phyloP scores from a whole-genome alignment of 2,329 filamentous ascomycete species.

The Fusarium austroafricanum region DNA sequence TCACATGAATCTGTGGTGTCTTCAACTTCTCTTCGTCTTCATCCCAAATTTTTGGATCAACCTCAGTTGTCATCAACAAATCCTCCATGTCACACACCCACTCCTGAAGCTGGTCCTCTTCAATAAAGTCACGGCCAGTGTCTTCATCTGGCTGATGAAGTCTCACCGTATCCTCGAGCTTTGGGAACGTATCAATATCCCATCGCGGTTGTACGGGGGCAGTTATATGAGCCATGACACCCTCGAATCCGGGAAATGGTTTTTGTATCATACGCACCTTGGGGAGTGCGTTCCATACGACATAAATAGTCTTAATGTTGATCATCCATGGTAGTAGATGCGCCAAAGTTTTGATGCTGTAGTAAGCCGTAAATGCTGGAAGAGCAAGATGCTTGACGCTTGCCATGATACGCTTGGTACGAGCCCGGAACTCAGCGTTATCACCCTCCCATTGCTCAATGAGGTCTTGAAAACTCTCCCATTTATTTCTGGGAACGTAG shows the following conservation, averaged over 20 bases:
- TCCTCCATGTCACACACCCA: constrained; percentile 30
- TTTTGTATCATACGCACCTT: background rate
- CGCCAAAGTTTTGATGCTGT: constrained; percentile 34
- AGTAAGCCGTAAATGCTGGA: constrained; percentile 45
- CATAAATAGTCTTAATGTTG: constrained; percentile 34
- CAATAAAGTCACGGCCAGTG: background rate
- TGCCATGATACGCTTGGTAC: constrained; percentile 8
- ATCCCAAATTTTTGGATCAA: constrained; percentile 19
- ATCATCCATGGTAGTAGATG: constrained; percentile 26
- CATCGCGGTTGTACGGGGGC: constrained; percentile 22
- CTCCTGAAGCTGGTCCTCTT: constrained; percentile 15
- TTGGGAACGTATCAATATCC: constrained; percentile 3
- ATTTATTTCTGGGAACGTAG: constrained; percentile 33
- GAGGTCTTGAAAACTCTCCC: constrained; percentile 31
- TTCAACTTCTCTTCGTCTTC: constrained; percentile 6
- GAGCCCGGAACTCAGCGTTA: background rate
- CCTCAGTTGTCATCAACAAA: constrained; percentile 12
- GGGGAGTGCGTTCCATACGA: constrained; percentile 43
- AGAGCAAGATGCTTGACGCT: constrained; percentile 41
- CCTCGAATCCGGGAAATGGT: background rate
- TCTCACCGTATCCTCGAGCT: constrained; percentile 2
- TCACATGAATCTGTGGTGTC: constrained; percentile 8
- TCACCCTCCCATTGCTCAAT: background rate
- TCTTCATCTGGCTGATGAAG: constrained; percentile 11
- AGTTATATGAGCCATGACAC: background rate